Base-by-base conservation (phyloP, 148 eudicot species). In the Fagopyrum tataricum region DNA sequence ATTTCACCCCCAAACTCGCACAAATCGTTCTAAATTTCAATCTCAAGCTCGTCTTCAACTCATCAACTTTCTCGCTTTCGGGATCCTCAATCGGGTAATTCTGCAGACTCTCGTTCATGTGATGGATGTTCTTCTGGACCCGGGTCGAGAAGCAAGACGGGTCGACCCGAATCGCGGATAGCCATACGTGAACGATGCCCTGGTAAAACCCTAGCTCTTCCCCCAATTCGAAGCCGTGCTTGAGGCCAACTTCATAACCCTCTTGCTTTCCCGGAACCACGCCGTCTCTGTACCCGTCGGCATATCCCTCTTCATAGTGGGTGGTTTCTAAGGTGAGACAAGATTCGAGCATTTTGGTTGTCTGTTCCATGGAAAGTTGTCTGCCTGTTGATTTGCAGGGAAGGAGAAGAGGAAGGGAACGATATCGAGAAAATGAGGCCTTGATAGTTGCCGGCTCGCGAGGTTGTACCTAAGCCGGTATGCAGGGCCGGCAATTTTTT, bases 201-300 rank as follows among this genome's bases (percentile, higher is more conserved):
- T 86, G 80, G 78, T 93, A 93, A 47, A 91, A 89, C 39, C 98
- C 97, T 41, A 94, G 74, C 73, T 94, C 97, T 71, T 89, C 83
- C 43, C 98, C 97, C 9, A 73, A 68, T 62, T 85, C 79, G 62
- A 91, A 90, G 52, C 96, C 98, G 24, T 81, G 85, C 75, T 85
- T 87, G 24, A 90, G 81, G 18, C 98, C 98, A 70, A 91, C 96
- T 69, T 89, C 76, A n/a, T 77, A 82, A 4, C 90, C 97, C 18
- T 90, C 93, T 48, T 84, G 81, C 76, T 77, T 85, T 4, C 93
- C 96, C 7, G 82, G 62, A 62, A 40, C 69, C 13, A 86, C 73
- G 21, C 92, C 97, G 56, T 82, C 87, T 26, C 67, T 73, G 78
- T 82, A 87, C 13, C 98, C 98, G 46, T 91, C 93, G 14, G 79